phyloP scores from a whole-genome alignment of 306 rosid genomes.

The Myrica gale region DNA sequence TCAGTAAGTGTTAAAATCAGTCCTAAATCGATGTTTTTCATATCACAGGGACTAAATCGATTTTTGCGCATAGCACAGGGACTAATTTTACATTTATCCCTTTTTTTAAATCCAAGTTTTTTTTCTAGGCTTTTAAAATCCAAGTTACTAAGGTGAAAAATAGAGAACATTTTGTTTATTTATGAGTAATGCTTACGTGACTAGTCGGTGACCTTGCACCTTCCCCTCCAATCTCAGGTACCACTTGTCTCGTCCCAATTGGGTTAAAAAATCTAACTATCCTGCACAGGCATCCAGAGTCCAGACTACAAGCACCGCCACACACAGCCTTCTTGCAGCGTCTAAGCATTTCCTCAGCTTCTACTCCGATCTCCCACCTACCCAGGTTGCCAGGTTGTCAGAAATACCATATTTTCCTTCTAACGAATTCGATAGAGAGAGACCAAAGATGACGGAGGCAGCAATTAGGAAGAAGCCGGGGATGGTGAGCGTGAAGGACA shows the following conservation, averaged over 20 bases:
- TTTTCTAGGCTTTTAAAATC: too few relatives aligned
- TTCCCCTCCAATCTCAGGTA: too few relatives aligned
- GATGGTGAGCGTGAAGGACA: slow-evolving; percentile 96
- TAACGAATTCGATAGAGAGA: background rate
- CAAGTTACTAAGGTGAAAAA: too few relatives aligned
- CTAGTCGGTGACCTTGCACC: too few relatives aligned
- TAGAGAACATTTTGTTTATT: too few relatives aligned
- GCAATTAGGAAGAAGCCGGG: slow-evolving; percentile 90
- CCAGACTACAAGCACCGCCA: background rate
- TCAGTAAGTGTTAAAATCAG: too few relatives aligned
- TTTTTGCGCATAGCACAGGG: too few relatives aligned
- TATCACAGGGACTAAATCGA: too few relatives aligned
- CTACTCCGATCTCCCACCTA: background rate
- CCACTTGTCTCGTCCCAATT: background rate
- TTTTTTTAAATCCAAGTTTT: too few relatives aligned
- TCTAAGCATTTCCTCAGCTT: background rate
- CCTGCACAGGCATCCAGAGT: background rate
- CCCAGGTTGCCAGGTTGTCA: background rate
- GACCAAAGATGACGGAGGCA: slow-evolving; percentile 80
- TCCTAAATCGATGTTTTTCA: too few relatives aligned
- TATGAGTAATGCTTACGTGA: too few relatives aligned
- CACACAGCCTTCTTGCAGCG: background rate
- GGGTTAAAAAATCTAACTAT: background rate
- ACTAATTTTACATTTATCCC: too few relatives aligned
- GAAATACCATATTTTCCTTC: background rate